These are phyloP conservation scores for Nothopassalora personata DNA, from an alignment of 2,329 filamentous ascomycete genomes.

Conservation along the genomic window DNA sequence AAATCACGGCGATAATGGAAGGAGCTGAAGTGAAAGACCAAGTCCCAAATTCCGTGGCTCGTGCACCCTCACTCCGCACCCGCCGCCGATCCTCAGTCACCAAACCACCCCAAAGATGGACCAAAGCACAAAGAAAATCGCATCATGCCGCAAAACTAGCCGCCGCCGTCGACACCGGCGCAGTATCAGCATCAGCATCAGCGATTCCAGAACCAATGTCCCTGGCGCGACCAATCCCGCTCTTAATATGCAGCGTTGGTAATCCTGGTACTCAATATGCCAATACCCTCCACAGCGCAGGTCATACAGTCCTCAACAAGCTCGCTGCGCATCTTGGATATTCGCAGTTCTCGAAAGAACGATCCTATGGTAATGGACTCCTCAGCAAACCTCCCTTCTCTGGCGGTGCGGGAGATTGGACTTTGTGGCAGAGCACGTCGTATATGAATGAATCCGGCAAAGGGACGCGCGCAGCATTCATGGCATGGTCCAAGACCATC, in stretches of 20 bases:
- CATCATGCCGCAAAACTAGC: not conserved
- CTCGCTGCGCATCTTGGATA: slow-evolving; percentile 48
- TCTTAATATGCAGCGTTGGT: slow-evolving; percentile 81
- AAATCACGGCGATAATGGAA: not conserved
- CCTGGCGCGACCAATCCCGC: slow-evolving; percentile 35
- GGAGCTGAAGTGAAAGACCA: not conserved
- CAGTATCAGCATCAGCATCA: not conserved
- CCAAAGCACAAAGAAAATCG: not conserved
- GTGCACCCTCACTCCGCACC: not conserved
- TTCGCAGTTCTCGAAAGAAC: slow-evolving; percentile 34
- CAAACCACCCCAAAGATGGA: not conserved
- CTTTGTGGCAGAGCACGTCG: slow-evolving; percentile 67
- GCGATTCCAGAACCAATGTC: slow-evolving; percentile 8
- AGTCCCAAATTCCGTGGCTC: not conserved
- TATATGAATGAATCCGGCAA: slow-evolving; percentile 82
- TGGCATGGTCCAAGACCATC: slow-evolving; percentile 39
- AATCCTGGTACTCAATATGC: slow-evolving; percentile 68
- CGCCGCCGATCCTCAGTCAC: not conserved
- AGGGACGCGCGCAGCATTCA: slow-evolving; percentile 63
- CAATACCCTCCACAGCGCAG: slow-evolving; percentile 79
- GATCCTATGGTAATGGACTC: slow-evolving; percentile 46
- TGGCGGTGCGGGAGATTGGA: slow-evolving; percentile 41
- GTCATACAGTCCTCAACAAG: slow-evolving; percentile 67
- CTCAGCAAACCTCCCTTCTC: slow-evolving; percentile 42
- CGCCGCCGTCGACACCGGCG: not conserved